phyloP scores from a whole-genome alignment of 2,329 filamentous ascomycete species.

The Fusarium pininemorale region DNA sequence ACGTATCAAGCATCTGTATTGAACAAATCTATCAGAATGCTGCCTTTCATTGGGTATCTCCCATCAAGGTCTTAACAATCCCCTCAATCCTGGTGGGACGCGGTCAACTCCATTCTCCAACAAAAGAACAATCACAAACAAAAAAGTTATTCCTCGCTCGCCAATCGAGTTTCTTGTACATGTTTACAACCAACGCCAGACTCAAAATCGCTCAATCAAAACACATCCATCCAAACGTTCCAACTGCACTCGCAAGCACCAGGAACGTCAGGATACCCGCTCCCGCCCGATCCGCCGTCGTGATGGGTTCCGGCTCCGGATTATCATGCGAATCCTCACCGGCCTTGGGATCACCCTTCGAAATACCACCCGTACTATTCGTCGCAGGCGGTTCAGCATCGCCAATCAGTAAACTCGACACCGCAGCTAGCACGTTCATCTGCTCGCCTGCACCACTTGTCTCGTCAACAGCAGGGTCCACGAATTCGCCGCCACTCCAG shows the following conservation, averaged over 20 bases:
- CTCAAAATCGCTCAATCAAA: constrained; percentile 34
- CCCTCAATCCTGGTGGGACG: not conserved
- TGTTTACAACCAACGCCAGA: constrained; percentile 8
- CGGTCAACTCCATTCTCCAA: constrained; percentile 21
- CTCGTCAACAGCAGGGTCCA: constrained; percentile 59
- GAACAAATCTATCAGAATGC: not conserved
- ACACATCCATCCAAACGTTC: constrained; percentile 63
- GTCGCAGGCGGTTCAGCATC: constrained; percentile 54
- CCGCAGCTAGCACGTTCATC: constrained; percentile 65
- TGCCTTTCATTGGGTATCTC: not conserved
- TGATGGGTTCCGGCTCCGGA: constrained; percentile 47
- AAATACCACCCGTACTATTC: constrained; percentile 60
- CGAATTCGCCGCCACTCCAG: constrained; percentile 62
- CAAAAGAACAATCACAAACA: not conserved
- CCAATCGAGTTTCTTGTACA: constrained; percentile 1
- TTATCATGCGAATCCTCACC: constrained; percentile 48
- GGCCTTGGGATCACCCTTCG: constrained; percentile 53
- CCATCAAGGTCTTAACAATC: not conserved
- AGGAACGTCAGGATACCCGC: constrained; percentile 60
- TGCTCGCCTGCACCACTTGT: constrained; percentile 67
- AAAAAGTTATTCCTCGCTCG: not conserved
- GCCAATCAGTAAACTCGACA: constrained; percentile 59
- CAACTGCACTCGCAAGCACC: constrained; percentile 52
- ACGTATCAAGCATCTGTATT: not conserved
- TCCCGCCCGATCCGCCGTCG: constrained; percentile 57